These are phyloP conservation scores for Naganishia friedmannii DNA, from an alignment of 768 basidiomycete genomes.

Conservation along the genomic window DNA sequence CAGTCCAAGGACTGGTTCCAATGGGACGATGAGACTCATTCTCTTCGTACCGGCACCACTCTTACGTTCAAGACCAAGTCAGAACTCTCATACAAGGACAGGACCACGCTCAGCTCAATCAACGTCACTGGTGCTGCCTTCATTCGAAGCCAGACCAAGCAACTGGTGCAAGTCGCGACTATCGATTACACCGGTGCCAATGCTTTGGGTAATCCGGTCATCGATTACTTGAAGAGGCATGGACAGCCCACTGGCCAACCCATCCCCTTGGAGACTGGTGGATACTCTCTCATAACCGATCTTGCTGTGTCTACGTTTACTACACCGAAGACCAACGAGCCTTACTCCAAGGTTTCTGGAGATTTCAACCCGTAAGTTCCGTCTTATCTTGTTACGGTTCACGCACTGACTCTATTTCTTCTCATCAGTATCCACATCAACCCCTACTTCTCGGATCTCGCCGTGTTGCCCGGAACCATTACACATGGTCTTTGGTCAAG, in stretches of 20 bases:
- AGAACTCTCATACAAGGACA: constrained; percentile 86
- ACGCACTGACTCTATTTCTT: neutral
- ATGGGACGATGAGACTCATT: constrained; percentile 79
- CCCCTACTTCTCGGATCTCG: constrained; percentile 94
- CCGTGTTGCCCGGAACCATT: constrained; percentile 89
- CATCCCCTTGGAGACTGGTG: constrained; percentile 74
- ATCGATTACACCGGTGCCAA: constrained; percentile 83
- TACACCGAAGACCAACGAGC: constrained; percentile 86
- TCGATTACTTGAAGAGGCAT: constrained; percentile 88
- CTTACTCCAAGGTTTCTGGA: constrained; percentile 91
- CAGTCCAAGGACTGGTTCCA: constrained; percentile 97
- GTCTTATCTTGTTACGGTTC: neutral
- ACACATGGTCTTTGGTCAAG: constrained; percentile 97
- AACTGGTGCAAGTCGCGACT: constrained; percentile 79
- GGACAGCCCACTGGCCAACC: constrained; percentile 74
- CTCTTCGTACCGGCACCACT: constrained; percentile 72
- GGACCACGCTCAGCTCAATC: constrained; percentile 74
- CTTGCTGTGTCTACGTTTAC: constrained; percentile 66
- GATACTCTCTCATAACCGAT: constrained; percentile 74
- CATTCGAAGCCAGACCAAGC: constrained; percentile 81
- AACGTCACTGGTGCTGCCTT: constrained; percentile 80
- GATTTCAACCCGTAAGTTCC: constrained; percentile 78
- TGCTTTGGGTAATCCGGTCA: constrained; percentile 86
- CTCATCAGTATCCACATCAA: constrained; percentile 74
- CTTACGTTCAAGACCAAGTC: constrained; percentile 88